Conservation (phyloP, 1,284 basidiomycete species). For the Leccinum glutinopallens region DNA sequence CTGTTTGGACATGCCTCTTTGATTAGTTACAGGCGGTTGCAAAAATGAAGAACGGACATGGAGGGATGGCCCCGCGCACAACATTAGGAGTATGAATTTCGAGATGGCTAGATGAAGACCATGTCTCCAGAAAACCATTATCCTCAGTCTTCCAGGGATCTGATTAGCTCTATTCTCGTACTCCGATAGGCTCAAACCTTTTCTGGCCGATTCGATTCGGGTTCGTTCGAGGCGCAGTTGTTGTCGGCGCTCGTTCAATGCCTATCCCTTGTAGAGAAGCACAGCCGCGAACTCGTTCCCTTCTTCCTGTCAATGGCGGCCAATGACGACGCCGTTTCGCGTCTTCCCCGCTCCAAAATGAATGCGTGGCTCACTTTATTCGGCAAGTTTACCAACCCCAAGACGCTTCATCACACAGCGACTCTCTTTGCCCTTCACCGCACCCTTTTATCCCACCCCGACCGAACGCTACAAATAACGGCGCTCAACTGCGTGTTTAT, state of each 20-base stretch:
- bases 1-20: constrained; percentile 76
- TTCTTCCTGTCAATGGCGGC: constrained; percentile 65
- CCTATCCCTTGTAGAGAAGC: constrained; percentile 75
- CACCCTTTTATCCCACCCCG: constrained; percentile 83
- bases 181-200: constrained; percentile 54
- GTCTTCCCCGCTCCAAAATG: constrained; percentile 60
- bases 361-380: constrained; percentile 84
- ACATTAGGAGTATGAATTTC: constrained; percentile 47
- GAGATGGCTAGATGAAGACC: constrained; percentile 46
- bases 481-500: constrained; percentile 84
- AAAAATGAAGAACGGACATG: constrained; percentile 52
- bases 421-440: constrained; percentile 72
- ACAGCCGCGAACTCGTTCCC: constrained; percentile 80
- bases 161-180: background rate
- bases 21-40: constrained; percentile 51
- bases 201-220: constrained; percentile 70
- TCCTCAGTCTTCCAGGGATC: constrained; percentile 20
- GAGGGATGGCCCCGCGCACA: constrained; percentile 74
- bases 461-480: constrained; percentile 75
- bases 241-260: constrained; percentile 69
- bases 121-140: constrained; percentile 30
- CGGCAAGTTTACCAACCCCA: constrained; percentile 89
- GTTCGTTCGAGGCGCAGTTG: constrained; percentile 81
- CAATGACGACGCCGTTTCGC: constrained; percentile 40
- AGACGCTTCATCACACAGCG: constrained; percentile 75